Percentiles rank a stretch among this genome's conserved stretches.
Conservation (phyloP, 2,329 filamentous ascomycete species). For the Volutella citrinella region DNA sequence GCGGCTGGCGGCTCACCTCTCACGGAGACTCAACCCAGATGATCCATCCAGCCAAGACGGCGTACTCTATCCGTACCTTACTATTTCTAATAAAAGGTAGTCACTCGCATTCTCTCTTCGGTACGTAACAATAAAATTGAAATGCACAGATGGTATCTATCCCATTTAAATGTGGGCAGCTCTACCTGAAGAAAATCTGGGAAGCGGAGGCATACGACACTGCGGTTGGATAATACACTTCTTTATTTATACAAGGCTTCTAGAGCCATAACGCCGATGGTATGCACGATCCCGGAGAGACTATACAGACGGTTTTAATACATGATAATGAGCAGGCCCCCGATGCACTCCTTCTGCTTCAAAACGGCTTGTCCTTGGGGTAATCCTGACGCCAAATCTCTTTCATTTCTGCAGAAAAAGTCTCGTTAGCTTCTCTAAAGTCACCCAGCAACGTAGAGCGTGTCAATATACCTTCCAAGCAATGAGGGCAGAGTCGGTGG, state of each 20-base stretch:
- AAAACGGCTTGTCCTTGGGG: conserved; percentile 32
- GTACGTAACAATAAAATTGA: too few relatives aligned
- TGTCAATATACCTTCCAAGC: conserved; percentile 71
- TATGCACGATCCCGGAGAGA: conserved; percentile 30
- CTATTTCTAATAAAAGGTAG: too few relatives aligned
- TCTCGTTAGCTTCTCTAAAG: too few relatives aligned
- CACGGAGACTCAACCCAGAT: too few relatives aligned
- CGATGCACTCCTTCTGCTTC: conserved; percentile 16
- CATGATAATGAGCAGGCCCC: too few relatives aligned
- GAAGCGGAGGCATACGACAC: too few relatives aligned
- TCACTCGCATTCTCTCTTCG: too few relatives aligned
- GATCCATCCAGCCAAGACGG: too few relatives aligned
- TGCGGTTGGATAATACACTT: conserved; percentile 4
- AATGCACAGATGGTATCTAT: too few relatives aligned
- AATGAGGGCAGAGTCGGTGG: conserved; percentile 84
- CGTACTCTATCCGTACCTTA: too few relatives aligned
- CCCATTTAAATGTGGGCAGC: too few relatives aligned
- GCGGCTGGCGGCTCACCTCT: conserved; percentile 5
- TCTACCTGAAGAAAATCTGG: too few relatives aligned
- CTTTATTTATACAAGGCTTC: conserved; percentile 28
- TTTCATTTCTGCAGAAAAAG: conserved; percentile 39
- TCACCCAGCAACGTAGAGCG: not conserved
- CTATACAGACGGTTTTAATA: conserved; percentile 30
- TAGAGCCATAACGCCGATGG: conserved; percentile 31
- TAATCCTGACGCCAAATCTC: conserved; percentile 42